phyloP scores from a whole-genome alignment of 768 basidiomycete species.

The Kwoniella bestiolae region DNA sequence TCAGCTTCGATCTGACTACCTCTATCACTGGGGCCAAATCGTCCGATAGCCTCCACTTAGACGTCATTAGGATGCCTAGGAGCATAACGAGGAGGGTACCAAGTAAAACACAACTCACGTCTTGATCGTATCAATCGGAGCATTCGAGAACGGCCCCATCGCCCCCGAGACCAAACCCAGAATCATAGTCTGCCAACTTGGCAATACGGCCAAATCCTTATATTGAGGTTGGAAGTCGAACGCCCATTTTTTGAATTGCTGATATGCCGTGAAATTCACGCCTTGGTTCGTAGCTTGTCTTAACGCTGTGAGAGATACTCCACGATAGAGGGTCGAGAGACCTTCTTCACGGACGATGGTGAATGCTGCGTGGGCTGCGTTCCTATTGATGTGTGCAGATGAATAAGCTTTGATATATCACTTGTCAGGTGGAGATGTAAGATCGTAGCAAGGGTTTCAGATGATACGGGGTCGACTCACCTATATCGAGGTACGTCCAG shows the following conservation, averaged over 20 bases:
- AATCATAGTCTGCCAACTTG: slow-evolving; percentile 92
- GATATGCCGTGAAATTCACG: slow-evolving; percentile 97
- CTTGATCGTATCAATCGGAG: slow-evolving; percentile 76
- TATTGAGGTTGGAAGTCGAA: slow-evolving; percentile 77
- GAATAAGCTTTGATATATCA: too few relatives aligned
- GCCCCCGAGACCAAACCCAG: slow-evolving; percentile 96
- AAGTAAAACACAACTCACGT: slow-evolving; percentile 62
- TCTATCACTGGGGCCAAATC: background rate
- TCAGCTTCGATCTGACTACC: background rate
- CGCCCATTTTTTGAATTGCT: slow-evolving; percentile 87
- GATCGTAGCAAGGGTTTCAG: too few relatives aligned
- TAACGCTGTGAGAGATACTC: slow-evolving; percentile 88
- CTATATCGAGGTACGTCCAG: slow-evolving; percentile 90
- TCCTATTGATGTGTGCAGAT: too few relatives aligned
- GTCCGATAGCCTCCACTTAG: too few relatives aligned
- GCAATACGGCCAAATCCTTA: slow-evolving; percentile 65
- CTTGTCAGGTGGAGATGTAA: too few relatives aligned
- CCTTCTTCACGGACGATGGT: slow-evolving; percentile 94
- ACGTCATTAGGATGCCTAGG: too few relatives aligned
- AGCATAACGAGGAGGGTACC: background rate
- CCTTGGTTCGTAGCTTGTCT: slow-evolving; percentile 98
- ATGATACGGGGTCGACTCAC: too few relatives aligned
- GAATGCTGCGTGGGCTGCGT: slow-evolving; percentile 95
- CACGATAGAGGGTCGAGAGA: slow-evolving; percentile 78
- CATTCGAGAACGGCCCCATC: slow-evolving; percentile 98